Percentiles rank a stretch among this genome's conserved stretches.
These are phyloP conservation scores for Dothidotthia symphoricarpi DNA, from an alignment of 2,329 filamentous ascomycete species.

Conservation along the genomic window DNA sequence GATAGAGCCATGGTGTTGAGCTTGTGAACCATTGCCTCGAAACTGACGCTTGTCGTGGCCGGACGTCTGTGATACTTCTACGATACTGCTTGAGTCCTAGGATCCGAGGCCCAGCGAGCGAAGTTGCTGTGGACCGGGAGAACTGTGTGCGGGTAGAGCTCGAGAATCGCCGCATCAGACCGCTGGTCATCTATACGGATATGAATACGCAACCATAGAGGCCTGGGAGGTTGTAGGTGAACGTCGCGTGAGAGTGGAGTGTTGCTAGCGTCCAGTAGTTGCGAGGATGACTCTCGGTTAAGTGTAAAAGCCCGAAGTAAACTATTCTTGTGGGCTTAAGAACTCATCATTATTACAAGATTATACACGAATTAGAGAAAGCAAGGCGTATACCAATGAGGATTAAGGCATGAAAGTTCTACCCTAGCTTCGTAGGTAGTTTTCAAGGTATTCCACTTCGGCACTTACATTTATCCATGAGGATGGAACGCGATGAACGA, in stretches of 20 bases:
- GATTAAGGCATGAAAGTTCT: too few species aligned
- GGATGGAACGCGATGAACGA: background rate
- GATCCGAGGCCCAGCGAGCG: slow-evolving; percentile 27
- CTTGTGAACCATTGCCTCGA: slow-evolving; percentile 48
- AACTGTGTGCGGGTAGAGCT: slow-evolving; percentile 42
- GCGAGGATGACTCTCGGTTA: too few species aligned
- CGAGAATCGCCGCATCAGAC: slow-evolving; percentile 50
- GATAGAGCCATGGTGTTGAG: slow-evolving; percentile 30
- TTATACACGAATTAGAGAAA: too few species aligned
- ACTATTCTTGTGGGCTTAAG: too few species aligned
- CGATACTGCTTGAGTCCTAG: slow-evolving; percentile 36
- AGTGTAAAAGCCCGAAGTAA: too few species aligned
- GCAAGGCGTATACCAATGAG: too few species aligned
- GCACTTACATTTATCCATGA: too few species aligned
- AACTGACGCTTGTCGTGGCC: slow-evolving; percentile 31
- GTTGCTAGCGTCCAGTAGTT: background rate
- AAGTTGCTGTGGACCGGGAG: slow-evolving; percentile 16
- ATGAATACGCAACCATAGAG: slow-evolving; percentile 33
- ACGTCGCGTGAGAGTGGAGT: too few species aligned
- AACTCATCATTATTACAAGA: too few species aligned
- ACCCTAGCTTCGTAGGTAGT: too few species aligned
- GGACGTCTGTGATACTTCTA: slow-evolving; percentile 34
- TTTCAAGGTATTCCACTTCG: too few species aligned
- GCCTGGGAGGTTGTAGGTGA: slow-evolving; percentile 7
- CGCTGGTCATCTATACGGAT: slow-evolving; percentile 42